These are phyloP conservation scores for Diversispora eburnea DNA, from an alignment of 192 early-diverging fungal genomes.

Conservation along the genomic window DNA sequence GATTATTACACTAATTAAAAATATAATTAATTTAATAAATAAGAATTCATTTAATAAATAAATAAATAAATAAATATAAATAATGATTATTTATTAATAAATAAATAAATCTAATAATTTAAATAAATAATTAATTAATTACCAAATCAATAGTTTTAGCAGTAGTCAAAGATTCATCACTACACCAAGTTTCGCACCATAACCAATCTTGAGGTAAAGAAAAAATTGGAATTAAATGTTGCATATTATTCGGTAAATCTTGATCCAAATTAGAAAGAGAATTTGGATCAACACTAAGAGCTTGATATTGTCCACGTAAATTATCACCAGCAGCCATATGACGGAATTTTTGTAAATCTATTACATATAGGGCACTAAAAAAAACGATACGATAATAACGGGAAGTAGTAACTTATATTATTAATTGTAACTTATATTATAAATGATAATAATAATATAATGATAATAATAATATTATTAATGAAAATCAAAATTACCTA, in stretches of 20 bases:
- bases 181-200: constrained; percentile 99
- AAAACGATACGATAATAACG: not conserved
- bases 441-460: not conserved
- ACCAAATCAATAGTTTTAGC: constrained; percentile 98
- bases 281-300: constrained; percentile 78
- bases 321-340: constrained; percentile 92
- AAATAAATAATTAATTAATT: not conserved
- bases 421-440: no score
- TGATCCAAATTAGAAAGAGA: constrained; percentile 96
- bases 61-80: not conserved
- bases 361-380: constrained; percentile 80
- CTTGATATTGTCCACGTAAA: constrained; percentile 90
- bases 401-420: no score
- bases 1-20: constrained; percentile 86
- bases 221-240: constrained; percentile 84
- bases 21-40: not conserved
- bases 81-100: constrained; percentile 6
- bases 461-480: not conserved
- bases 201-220: constrained; percentile 96
- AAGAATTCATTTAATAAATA: not conserved
- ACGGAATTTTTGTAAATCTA: constrained; percentile 91
- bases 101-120: no score
- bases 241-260: constrained; percentile 97
- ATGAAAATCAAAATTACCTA: constrained; percentile 34
- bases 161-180: constrained; percentile 70